Base-by-base conservation (phyloP, 805 yeast species). In the Monosporozyma aquatica region DNA sequence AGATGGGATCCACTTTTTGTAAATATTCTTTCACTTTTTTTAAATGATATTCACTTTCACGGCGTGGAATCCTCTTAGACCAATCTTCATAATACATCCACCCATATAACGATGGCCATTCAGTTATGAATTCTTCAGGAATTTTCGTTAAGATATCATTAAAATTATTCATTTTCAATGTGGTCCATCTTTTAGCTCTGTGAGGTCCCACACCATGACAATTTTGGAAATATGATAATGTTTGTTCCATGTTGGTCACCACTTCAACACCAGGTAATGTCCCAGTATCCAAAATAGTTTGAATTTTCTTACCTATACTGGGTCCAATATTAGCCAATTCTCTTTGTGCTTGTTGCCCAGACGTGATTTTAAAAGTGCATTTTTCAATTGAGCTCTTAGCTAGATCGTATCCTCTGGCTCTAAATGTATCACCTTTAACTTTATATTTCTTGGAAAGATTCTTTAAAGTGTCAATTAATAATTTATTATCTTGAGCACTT, bases 81-180 rank as follows among this genome's bases (percentile, higher is more conserved):
- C 65, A 61, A 36, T 61, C 65, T 15, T 57, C 56, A 43, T 53
- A 61, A 41, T 51, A 61, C 2, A 54, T 47, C 61, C 62, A 59
- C 10, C 65, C 65, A 45, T 50, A 55, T 24, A 61, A 36, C 13
- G 51, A 47, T 10, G 52, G 46, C 65, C 65, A 61, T n/a, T 53
- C 54, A 6, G 37, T 23, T 1, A 32, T 18, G 27, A 57, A 44
- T 20, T 51, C 51, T 1, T 44, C 40, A 1, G 58, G 54, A 8
- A 44, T 43, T 17, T 46, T 54, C n/a, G 39, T 15, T 4, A 47
- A 9, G 5, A 50, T 56, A 28, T 53, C 54, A 9, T 44, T 18
- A 26, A 59, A 58, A 11, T 52, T 44, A 3, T 43, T 41, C 6
- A 52, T 26, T 7, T 49, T 50, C 33, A 52, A 27, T 11, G 43